Evolutionary conservation across 2,329 filamentous ascomycete species (phyloP).

Genomic region (Chrysoporthe puriensis): DNA sequence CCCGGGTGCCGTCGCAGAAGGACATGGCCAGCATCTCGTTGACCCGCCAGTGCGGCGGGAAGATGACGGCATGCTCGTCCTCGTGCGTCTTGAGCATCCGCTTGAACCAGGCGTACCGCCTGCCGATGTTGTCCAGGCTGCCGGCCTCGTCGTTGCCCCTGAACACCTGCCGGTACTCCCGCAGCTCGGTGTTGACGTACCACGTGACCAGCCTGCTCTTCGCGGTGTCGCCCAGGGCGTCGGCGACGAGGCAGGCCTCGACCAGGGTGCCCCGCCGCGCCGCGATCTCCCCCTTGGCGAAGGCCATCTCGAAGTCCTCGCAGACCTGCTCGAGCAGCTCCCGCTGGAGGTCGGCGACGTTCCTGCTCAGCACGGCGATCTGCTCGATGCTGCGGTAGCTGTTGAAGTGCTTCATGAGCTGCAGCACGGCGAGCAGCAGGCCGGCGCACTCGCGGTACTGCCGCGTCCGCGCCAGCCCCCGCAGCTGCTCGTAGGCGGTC

Average conservation of each 20-base stretch:
- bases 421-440: constrained; percentile 89
- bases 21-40: constrained; percentile 87
- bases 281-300: constrained; percentile 82
- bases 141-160: constrained; percentile 95
- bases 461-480: constrained; percentile 77
- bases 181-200: constrained; percentile 97
- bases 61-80: constrained; percentile 86
- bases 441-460: constrained; percentile 96
- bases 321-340: constrained; percentile 97
- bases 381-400: constrained; percentile 97
- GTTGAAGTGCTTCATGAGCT: constrained; percentile 98
- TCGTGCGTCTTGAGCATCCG: constrained; percentile 95
- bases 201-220: constrained; percentile 82
- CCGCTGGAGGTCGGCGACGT: constrained; percentile 90
- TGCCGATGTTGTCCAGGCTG: constrained; percentile 92
- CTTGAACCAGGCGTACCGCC: constrained; percentile 95
- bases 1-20: constrained; percentile 93
- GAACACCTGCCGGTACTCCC: constrained; percentile 95
- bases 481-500: constrained; percentile 96
- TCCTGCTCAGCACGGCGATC: constrained; percentile 89
- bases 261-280: constrained; percentile 71
- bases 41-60: constrained; percentile 86
- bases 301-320: constrained; percentile 96
- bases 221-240: constrained; percentile 88
- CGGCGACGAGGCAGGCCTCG: constrained; percentile 92